Conservation (phyloP, 208 protist genomes). For the Perkinsela sp. region DNA sequence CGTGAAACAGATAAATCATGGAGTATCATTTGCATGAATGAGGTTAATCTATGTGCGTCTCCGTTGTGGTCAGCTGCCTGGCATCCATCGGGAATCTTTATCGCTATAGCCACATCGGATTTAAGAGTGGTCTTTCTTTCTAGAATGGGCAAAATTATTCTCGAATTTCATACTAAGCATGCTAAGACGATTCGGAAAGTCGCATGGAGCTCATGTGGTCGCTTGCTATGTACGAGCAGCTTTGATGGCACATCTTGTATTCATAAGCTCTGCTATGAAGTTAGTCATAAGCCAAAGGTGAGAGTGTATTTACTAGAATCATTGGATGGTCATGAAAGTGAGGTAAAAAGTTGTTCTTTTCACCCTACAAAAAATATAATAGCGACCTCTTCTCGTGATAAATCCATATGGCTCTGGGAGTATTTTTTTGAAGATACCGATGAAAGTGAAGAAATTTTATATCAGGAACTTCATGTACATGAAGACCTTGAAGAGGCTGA, state of each 20-base stretch:
- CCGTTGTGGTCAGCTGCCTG: background rate
- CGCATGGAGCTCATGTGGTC: background rate
- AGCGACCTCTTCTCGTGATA: background rate
- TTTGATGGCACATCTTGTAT: background rate
- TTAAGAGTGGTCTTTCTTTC: background rate
- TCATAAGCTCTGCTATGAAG: background rate
- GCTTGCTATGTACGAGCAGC: background rate
- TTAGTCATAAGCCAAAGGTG: background rate
- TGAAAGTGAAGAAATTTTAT: background rate
- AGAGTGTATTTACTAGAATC: background rate
- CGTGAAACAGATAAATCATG: no score
- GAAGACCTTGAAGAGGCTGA: background rate
- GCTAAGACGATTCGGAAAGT: background rate
- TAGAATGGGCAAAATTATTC: background rate
- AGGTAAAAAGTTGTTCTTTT: constrained; percentile 1
- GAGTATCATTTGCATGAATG: no score
- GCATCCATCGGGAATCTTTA: background rate
- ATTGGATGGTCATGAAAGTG: background rate
- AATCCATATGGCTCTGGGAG: background rate
- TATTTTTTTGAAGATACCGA: background rate
- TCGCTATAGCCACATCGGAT: background rate
- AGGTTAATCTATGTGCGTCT: no score
- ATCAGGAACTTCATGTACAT: background rate
- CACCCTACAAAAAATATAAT: background rate
- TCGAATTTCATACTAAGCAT: background rate